Base-by-base conservation (phyloP, 345 rosid genomes). In the Excoecaria agallocha region DNA sequence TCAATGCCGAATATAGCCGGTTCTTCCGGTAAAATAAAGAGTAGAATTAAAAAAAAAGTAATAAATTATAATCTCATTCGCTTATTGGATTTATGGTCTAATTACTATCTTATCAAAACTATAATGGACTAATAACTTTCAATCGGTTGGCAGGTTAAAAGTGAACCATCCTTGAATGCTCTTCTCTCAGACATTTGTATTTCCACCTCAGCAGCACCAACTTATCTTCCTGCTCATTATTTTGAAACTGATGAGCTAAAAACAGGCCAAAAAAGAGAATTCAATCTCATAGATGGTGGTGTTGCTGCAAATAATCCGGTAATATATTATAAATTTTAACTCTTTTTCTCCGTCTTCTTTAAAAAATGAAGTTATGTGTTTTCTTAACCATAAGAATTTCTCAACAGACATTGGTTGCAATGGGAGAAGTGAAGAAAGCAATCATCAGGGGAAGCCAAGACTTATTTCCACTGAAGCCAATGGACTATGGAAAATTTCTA, bases 371-470 rank as follows among this genome's bases (percentile, higher is more conserved):
- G 30, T 30, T 30, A 30, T 30, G 30, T 30, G 30, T 30, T 30
- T 30, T 30, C 30, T 30, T 30, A 30, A 22, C 25, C 2, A 61
- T 30, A 13, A 8, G 57, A 19, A 20, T 8, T 3, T 17, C 19
- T 30, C 72, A 25, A 48, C 75, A 83, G 88, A 72, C 85, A 50
- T 25, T 86, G 54, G 76, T 83, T 41, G 89, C 97, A 0, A 77
- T 89, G 22, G 81, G 84, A 17, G 86, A 85, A 72, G 90, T 92
- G 65, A 82, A 85, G 3, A 89, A 82, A 6, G 84, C 78, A 75
- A 80, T 86, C 50, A 71, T 63, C 30, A 73, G 54, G 16, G 86
- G 87, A 8, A 86, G 69, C 61, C 35, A 70, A 12, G 87, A 85
- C 35, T 86, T 84, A 71, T 79, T 82, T 17, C 74, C 85, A 0